Conservation (phyloP, 768 basidiomycete genomes). For the Agrocybe pediades region DNA sequence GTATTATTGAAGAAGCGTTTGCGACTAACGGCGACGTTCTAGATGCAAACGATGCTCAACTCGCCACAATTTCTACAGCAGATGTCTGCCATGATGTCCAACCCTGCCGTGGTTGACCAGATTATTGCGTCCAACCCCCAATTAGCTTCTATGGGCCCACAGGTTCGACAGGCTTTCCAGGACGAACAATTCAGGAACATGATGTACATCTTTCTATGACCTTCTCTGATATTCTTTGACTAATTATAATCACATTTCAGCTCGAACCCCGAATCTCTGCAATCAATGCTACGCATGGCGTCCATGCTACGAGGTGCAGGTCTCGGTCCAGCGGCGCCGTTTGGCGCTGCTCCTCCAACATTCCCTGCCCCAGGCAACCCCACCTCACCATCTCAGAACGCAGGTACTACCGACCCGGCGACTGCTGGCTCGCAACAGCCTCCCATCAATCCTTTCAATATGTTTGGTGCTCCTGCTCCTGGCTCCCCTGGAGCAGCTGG, state of each 20-base stretch:
- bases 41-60: constrained; percentile 87
- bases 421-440: constrained; percentile 8
- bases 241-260: constrained; percentile 28
- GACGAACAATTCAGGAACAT: constrained; percentile 74
- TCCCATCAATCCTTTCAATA: constrained; percentile 24
- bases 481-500: constrained; percentile 19
- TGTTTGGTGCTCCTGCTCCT: constrained; percentile 13
- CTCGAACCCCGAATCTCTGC: constrained; percentile 77
- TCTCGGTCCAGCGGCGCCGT: constrained; percentile 26
- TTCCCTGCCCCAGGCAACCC: constrained; percentile 63
- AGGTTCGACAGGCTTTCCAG: constrained; percentile 78
- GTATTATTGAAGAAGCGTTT: neutral
- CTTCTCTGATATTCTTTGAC: constrained; percentile 5
- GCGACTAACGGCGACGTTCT: neutral
- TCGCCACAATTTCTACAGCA: constrained; percentile 84
- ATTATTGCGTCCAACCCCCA: constrained; percentile 83
- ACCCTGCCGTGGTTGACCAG: constrained; percentile 89
- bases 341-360: constrained; percentile 23
- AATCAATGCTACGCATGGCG: constrained; percentile 78
- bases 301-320: constrained; percentile 48
- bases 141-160: constrained; percentile 73
- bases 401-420: constrained; percentile 19
- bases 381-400: neutral
- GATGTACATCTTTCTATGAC: constrained; percentile 49
- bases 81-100: constrained; percentile 85